These are phyloP conservation scores for Viola pubescens DNA, from an alignment of 441 rosid genomes.

Conservation along the genomic window DNA sequence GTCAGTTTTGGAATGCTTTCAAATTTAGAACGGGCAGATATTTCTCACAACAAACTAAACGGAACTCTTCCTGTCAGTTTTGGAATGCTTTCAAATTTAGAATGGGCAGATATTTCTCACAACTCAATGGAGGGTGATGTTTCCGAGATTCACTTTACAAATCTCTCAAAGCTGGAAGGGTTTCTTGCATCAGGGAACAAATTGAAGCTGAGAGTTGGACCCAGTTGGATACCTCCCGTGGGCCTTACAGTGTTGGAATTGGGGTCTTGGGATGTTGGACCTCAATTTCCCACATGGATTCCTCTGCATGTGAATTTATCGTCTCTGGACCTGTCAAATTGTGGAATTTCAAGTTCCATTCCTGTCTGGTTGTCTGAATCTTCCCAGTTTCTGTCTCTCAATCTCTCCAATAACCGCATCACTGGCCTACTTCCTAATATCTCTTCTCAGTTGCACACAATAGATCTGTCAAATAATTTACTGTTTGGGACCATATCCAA, in stretches of 20 bases:
- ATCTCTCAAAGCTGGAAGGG: not conserved
- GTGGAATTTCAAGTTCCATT: not conserved
- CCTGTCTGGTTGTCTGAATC: conserved; percentile 1
- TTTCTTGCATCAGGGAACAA: conserved; percentile 4
- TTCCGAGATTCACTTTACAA: conserved; percentile 8
- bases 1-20: not conserved
- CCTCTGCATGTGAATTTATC: not conserved
- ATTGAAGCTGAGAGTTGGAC: conserved; percentile 1
- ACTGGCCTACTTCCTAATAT: not conserved
- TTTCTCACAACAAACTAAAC: not conserved
- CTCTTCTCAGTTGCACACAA: not conserved
- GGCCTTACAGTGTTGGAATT: not conserved
- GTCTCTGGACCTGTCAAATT: not conserved
- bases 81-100: conserved; percentile 1
- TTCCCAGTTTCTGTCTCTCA: not conserved
- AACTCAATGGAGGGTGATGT: conserved; percentile 7
- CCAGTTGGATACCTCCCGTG: not conserved
- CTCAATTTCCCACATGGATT: conserved; percentile 11
- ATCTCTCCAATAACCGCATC: not conserved
- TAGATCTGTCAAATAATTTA: not conserved
- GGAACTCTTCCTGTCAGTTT: not conserved
- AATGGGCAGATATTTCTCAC: not conserved
- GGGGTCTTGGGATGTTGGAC: conserved; percentile 9
- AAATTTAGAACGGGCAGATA: not conserved
- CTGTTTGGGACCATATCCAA: not conserved